A percentile compares a stretch with the other conserved stretches of the same genome.
These are phyloP conservation scores for Kitagawia praeruptora DNA, from an alignment of 129 eudicot species.

Conservation along the genomic window DNA sequence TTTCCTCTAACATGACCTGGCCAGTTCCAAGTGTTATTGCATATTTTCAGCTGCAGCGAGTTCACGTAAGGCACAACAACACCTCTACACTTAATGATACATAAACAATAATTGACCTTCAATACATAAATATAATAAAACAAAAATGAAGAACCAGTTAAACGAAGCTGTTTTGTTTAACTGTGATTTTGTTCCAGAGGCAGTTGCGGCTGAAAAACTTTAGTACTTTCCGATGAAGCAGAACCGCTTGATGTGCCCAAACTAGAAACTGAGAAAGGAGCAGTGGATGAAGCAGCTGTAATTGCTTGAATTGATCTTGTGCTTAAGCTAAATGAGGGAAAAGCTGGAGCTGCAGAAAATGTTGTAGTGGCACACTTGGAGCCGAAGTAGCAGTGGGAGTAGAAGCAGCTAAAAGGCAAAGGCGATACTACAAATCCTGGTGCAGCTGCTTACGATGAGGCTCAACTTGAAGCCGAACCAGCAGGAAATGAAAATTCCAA, in stretches of 20 bases:
- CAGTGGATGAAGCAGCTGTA: conserved; percentile 14
- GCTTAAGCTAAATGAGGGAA: conserved; percentile 14
- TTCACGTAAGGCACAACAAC: not conserved
- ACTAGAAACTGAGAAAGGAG: conserved; percentile 39
- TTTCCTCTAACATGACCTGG: no score
- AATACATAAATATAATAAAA: no score
- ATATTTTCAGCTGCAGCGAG: conserved; percentile 5
- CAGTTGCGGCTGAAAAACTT: no score
- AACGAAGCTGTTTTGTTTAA: no score
- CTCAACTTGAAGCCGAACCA: not conserved
- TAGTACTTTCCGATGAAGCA: conserved; percentile 27
- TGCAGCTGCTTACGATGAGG: conserved; percentile 4
- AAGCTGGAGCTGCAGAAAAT: conserved; percentile 17
- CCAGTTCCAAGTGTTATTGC: not conserved
- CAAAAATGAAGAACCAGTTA: no score
- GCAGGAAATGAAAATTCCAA: not conserved
- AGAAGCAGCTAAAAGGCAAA: not conserved
- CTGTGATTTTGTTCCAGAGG: no score
- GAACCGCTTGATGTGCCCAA: conserved; percentile 27
- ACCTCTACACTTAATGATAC: not conserved
- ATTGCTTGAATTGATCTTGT: conserved; percentile 24
- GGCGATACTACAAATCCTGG: not conserved
- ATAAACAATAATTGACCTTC: no score
- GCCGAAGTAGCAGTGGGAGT: conserved; percentile 24
- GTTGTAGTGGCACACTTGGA: not conserved